Evolutionary conservation across 352 stramenopile species (phyloP), one percentile per base, ranked within the genome.

Genomic region (Globisporangium viniferum): DNA sequence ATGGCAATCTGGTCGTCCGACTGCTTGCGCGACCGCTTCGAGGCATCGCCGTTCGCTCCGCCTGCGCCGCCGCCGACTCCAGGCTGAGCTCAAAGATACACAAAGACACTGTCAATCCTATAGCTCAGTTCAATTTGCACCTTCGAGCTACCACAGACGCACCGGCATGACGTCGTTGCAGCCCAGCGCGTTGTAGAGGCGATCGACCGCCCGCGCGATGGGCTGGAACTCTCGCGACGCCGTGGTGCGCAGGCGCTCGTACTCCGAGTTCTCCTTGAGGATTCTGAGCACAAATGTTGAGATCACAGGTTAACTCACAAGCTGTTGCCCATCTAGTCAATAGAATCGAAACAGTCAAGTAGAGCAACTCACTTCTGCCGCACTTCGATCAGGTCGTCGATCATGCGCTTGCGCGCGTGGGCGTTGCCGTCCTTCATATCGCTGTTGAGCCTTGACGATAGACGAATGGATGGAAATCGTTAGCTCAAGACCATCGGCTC

Each of bases 101-200:
- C 15, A 62, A n/a, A 8, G 4, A 22, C 5, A 18, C 22, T 27
- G 3, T 14, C 20, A 35, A 29, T 20, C 33, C 0, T 46, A 46
- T 46, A 46, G 39, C 39, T 46, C 39, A 46, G 39, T 6, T 12
- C 3, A 46, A 46, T 4, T 46, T 46, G 3, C 39, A 46, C 39
- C 39, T 18, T 46, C 12, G 10, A 46, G 8, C 15, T 27, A 46
- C 39, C 22, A 53, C 3, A 41, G 12, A 44, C 71, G 36, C 73
- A 91, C 82, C 58, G 80, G 82, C 65, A 91, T 82, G 60, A 94
- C 80, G n/a, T 92, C 84, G 67, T 92, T 92, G 75, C 86, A 94
- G 8, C 84, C 84, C 0, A 94, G 73, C 0, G 82, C 73, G 56
- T 94, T 94, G 76, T 94, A 94, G 6, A 92, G 70, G 1, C 82